These are phyloP conservation scores for Suillus tomentosus DNA, from an alignment of 768 basidiomycete species.

Conservation along the genomic window DNA sequence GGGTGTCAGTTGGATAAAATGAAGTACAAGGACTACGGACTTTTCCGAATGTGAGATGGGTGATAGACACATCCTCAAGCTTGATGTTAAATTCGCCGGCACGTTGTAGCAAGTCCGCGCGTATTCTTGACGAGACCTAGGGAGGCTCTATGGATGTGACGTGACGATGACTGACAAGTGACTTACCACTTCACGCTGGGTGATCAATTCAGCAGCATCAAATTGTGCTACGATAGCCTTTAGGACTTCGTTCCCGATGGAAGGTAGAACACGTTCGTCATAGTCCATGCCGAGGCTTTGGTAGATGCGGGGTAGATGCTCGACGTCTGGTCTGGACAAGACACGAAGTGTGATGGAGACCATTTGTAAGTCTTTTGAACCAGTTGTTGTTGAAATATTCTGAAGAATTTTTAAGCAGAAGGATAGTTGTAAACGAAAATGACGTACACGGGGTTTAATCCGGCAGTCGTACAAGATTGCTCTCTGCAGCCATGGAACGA, in stretches of 20 bases:
- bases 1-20: slow-evolving; percentile 11
- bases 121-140: slow-evolving; percentile 88
- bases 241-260: slow-evolving; percentile 96
- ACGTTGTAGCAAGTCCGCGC: slow-evolving; percentile 88
- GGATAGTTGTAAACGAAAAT: slow-evolving; percentile 5
- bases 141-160: not conserved
- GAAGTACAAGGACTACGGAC: slow-evolving; percentile 37
- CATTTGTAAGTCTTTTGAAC: slow-evolving; percentile 99
- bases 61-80: slow-evolving; percentile 97
- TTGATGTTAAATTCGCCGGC: slow-evolving; percentile 96
- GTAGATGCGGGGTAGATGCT: slow-evolving; percentile 90
- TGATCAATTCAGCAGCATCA: slow-evolving; percentile 95
- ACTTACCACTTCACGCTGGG: slow-evolving; percentile 94
- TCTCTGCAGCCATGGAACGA: slow-evolving; percentile 93
- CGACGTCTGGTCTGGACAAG: slow-evolving; percentile 88
- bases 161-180: not conserved
- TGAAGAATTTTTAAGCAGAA: slow-evolving; percentile 32
- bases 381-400: slow-evolving; percentile 99
- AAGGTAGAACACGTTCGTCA: slow-evolving; percentile 96
- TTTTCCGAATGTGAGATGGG: slow-evolving; percentile 87
- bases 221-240: slow-evolving; percentile 99
- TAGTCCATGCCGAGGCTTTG: slow-evolving; percentile 94
- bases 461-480: slow-evolving; percentile 98
- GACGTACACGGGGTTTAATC: slow-evolving; percentile 87
- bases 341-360: slow-evolving; percentile 96